These are phyloP conservation scores for Pythium brachiatum DNA, from an alignment of 352 stramenopile species.

Conservation along the genomic window DNA sequence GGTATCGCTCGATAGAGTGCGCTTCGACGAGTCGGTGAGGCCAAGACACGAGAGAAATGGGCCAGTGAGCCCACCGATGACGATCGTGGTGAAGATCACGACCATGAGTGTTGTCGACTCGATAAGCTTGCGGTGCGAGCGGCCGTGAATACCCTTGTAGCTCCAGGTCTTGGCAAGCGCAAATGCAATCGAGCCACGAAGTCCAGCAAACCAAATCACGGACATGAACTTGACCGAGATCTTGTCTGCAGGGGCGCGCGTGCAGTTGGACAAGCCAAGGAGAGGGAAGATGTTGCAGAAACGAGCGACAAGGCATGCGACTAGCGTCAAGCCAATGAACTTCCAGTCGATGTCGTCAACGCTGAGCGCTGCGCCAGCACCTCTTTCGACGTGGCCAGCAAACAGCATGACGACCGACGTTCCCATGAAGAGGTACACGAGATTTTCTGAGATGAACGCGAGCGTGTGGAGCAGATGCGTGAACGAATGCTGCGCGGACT, in stretches of 20 bases:
- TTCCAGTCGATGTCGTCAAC: constrained; percentile 80
- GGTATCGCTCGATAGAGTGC: constrained; percentile 4
- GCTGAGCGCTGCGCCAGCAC: constrained; percentile 49
- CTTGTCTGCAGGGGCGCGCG: constrained; percentile 43
- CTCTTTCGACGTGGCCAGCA: constrained; percentile 57
- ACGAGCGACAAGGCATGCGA: constrained; percentile 62
- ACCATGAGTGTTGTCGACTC: constrained; percentile 87
- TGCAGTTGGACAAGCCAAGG: constrained; percentile 70
- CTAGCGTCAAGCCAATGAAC: constrained; percentile 78
- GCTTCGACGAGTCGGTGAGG: constrained; percentile 30
- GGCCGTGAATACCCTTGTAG: constrained; percentile 64
- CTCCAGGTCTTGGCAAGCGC: constrained; percentile 86
- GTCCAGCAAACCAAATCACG: constrained; percentile 91
- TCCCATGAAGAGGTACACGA: constrained; percentile 88
- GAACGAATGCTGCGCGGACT: constrained; percentile 79
- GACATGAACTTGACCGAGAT: constrained; percentile 77
- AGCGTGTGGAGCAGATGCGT: constrained; percentile 82
- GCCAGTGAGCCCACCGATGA: constrained; percentile 73
- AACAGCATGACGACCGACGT: constrained; percentile 86
- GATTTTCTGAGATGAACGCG: constrained; percentile 78
- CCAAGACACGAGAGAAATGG: constrained; percentile 59
- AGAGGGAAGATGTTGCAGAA: constrained; percentile 82
- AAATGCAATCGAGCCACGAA: constrained; percentile 93
- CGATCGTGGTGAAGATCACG: constrained; percentile 84
- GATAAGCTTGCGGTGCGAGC: constrained; percentile 75